Base-by-base conservation (phyloP, 2,329 filamentous ascomycete species). In the Parascedosporium putredinis region DNA sequence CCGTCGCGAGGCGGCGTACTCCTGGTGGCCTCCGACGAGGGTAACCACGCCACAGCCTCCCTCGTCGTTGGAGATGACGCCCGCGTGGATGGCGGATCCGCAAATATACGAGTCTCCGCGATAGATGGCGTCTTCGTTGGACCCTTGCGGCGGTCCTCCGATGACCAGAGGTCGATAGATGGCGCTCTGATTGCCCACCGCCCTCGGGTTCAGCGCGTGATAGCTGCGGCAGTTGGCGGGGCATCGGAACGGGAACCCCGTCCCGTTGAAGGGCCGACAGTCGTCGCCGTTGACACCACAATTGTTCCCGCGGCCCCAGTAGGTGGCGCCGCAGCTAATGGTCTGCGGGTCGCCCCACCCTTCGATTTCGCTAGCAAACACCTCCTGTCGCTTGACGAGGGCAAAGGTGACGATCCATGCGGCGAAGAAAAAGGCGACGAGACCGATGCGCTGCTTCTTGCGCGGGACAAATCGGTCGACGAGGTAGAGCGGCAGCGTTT, bases 71-170 rank as follows among this genome's bases (percentile, higher is more conserved):
- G 78, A 79, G 53, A 94, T 79, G 57, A 90, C 74, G 18, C 88
- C 89, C 1, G 88, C 81, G 61, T 95, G 89, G 46, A 95, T 86
- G 29, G 88, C 89, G 10, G 89, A 76, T 52, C 81, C 83, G 61
- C 89, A 95, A 50, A 95, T 83, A 66, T 87, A 94, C 12, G 88
- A 94, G 65, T 95, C 89, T 8, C 86, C 88, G 16, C 93, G 84
- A 63, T 97, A 97, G 20, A 86, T 71, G 0, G 83, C 75, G 27
- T 64, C 54, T 3, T 63, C 59, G 24, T 73, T 66, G 45, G 67
- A 65, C 4, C 70, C 64, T 9, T 18, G 33, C 0, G 79, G 77
- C 0, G 79, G 78, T 0, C 84, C 84, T n/a, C 84, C 84, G 23
- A 88, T 71, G 2, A 88, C 75, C n/a, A 87, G 62, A 1, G 80